These are phyloP conservation scores for Myxozyma vanderwaltii DNA, from an alignment of 805 yeast species.

Conservation along the genomic window DNA sequence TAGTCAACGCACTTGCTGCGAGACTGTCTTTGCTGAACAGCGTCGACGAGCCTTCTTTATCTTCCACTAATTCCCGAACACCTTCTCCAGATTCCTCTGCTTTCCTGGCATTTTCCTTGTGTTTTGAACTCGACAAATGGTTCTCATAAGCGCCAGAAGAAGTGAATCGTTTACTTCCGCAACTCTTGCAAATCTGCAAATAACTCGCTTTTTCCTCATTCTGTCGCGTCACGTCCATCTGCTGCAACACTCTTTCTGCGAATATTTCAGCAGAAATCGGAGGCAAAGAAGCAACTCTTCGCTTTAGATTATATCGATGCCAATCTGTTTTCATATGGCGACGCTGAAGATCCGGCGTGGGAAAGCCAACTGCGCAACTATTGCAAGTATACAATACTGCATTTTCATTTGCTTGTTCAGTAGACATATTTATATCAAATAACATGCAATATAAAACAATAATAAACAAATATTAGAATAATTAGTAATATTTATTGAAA, in stretches of 20 bases:
- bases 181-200: conserved; percentile 28
- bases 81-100: conserved; percentile 1
- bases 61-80: too few species aligned
- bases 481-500: too few species aligned
- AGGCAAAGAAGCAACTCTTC: conserved; percentile 83
- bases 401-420: too few species aligned
- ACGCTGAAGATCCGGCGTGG: conserved; percentile 81
- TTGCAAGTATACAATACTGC: conserved; percentile 67
- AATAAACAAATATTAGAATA: too few species aligned
- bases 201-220: conserved; percentile 27
- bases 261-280: conserved; percentile 69
- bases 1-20: neutral
- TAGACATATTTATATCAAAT: too few species aligned
- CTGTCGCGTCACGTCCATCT: conserved; percentile 35
- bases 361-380: conserved; percentile 81
- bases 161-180: conserved; percentile 36
- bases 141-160: conserved; percentile 36
- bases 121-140: conserved; percentile 34
- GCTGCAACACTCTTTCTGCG: conserved; percentile 64
- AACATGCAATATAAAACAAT: neutral
- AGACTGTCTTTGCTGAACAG: neutral
- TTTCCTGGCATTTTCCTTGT: conserved; percentile 25
- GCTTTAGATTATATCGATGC: conserved; percentile 94
- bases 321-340: conserved; percentile 96
- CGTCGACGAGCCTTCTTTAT: too few species aligned